These are phyloP conservation scores for Lentinula sp. DNA, from an alignment of 768 basidiomycete genomes.

Conservation along the genomic window DNA sequence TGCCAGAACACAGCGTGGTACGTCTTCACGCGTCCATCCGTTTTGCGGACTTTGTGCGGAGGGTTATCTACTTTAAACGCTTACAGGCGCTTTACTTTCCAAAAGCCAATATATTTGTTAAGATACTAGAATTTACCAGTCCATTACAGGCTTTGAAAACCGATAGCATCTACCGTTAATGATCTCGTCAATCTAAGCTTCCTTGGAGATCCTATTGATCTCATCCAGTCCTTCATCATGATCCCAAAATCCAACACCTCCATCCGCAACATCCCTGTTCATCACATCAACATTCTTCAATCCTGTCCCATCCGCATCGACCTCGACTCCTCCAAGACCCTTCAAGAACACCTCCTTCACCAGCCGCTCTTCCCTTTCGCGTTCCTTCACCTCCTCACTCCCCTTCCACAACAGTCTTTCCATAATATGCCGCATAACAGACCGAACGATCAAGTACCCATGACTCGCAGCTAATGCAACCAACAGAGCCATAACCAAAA, in stretches of 20 bases:
- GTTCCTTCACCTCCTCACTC: slow-evolving; percentile 56
- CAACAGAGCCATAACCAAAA: slow-evolving; percentile 61
- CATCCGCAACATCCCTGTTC: slow-evolving; percentile 4
- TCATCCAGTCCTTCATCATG: slow-evolving; percentile 40
- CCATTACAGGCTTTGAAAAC: no score
- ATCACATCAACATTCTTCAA: slow-evolving; percentile 11
- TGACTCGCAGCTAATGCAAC: slow-evolving; percentile 81
- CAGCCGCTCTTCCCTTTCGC: slow-evolving; percentile 47
- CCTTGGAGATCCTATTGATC: slow-evolving; percentile 60
- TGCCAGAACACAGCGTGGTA: no score
- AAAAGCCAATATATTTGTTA: no score
- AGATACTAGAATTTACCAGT: no score
- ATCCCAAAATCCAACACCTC: slow-evolving; percentile 12
- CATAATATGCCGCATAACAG: slow-evolving; percentile 58
- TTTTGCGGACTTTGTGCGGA: no score
- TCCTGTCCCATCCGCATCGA: slow-evolving; percentile 12
- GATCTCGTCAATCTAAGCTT: slow-evolving; percentile 25
- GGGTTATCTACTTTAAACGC: no score
- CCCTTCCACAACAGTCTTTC: slow-evolving; percentile 73
- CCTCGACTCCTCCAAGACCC: slow-evolving; percentile 17
- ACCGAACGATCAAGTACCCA: slow-evolving; percentile 66
- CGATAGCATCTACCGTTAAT: no score
- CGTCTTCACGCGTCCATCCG: no score
- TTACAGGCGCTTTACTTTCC: no score
- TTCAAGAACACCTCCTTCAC: slow-evolving; percentile 35